Evolutionary conservation across 768 basidiomycete species (phyloP).

Genomic region (Russula olivacea): DNA sequence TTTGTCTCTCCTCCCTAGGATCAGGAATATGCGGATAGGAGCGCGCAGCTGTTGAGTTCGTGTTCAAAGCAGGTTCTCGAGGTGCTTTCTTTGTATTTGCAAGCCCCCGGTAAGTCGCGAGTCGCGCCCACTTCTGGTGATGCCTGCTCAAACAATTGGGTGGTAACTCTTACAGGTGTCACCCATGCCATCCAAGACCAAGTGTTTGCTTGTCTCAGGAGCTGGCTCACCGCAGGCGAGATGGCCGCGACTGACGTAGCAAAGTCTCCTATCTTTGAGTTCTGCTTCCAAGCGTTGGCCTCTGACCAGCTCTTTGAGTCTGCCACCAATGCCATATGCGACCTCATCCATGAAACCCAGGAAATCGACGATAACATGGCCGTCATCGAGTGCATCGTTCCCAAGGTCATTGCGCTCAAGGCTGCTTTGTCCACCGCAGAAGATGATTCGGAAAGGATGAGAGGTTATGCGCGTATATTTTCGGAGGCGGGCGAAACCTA

Average conservation of each 20-base stretch:
- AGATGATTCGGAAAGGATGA: conserved; percentile 83
- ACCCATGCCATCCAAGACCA: conserved; percentile 72
- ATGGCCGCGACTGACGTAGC: conserved; percentile 57
- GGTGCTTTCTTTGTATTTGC: conserved; percentile 80
- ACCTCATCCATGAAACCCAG: conserved; percentile 96
- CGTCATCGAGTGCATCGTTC: conserved; percentile 83
- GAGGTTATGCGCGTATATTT: conserved; percentile 86
- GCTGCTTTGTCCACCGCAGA: conserved; percentile 50
- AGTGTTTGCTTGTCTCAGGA: conserved; percentile 77
- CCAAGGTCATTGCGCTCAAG: conserved; percentile 71
- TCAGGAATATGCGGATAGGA: conserved; percentile 63
- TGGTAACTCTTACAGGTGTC: conserved; percentile 50
- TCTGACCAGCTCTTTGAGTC: conserved; percentile 88
- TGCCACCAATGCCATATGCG: conserved; percentile 88
- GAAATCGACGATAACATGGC: conserved; percentile 92
- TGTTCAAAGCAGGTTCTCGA: conserved; percentile 70
- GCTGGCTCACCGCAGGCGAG: conserved; percentile 88
- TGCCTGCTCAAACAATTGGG: conserved; percentile 7
- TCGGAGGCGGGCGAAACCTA: conserved; percentile 98
- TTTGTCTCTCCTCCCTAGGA: conserved; percentile 42
- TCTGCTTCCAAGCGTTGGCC: conserved; percentile 76
- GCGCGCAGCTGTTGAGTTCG: conserved; percentile 53
- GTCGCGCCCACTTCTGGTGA: background rate
- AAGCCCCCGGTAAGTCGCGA: conserved; percentile 65
- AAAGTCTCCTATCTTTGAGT: conserved; percentile 72